Base-by-base conservation (phyloP, 805 yeast species). In the Kazachstania africana region DNA sequence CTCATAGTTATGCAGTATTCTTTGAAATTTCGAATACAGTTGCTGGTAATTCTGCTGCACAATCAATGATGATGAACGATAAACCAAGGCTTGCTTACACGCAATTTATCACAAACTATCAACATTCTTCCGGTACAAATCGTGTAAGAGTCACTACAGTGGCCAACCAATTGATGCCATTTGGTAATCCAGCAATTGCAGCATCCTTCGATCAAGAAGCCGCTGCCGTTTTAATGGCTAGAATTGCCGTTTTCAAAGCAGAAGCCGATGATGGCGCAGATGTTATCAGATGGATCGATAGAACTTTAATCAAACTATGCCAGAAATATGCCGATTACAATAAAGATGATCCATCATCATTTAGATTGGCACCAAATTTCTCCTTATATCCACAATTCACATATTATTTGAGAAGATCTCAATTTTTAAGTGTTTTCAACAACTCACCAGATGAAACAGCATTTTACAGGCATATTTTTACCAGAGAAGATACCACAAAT, bases 401-500 rank as follows among this genome's bases (percentile, higher is more conserved):
- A 60, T 91, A 80, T 63, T 93, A 91, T 55, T 67, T 91, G 60
- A 80, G 98, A 63, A 78, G 98, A 57, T 84, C 96, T 1, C 97
- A 88, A 60, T 87, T 91, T 57, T 65, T 91, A 55, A 94, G 84
- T 57, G 94, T 88, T 27, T 91, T 91, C 68, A 91, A 91, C 62
- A 87, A 87, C 60, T 91, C 98, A 5, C 98, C 98, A 2, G 99
- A 91, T 64, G 99, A 91, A 64, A 85, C 97, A 27, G 95, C 95
- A 24, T 91, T 87, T 60, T 84, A 88, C 61, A 76, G 96, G 56
- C 98, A 91, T 57, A 78, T 84, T 12, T 72, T 91, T 53, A 70
- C 81, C 53, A 76, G 88, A 42, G 96, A 91, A 52, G 96, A 91
- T 54, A 80, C 88, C 26, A 78, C 80, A 42, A 91, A 88, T 62